phyloP scores from a whole-genome alignment of 1,284 basidiomycete species.

The Microbotryomycetes sp. region DNA sequence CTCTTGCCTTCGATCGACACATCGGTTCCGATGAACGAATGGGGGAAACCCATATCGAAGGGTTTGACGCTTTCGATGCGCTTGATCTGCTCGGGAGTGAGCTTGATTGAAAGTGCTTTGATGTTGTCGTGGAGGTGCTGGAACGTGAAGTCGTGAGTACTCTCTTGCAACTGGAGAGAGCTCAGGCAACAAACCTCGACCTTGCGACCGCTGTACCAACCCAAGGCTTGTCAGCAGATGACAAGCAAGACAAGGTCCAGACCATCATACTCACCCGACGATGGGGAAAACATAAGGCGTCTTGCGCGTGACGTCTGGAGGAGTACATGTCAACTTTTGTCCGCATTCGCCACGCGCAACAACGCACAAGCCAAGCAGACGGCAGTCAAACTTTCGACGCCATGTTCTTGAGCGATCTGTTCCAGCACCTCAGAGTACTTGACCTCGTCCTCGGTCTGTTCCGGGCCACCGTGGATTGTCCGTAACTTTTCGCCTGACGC shows the following conservation, averaged over 20 bases:
- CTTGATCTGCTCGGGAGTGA: slow-evolving; percentile 46
- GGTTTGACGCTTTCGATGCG: slow-evolving; percentile 35
- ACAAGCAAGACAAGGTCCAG: no score
- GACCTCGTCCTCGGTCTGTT: slow-evolving; percentile 40
- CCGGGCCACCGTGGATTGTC: slow-evolving; percentile 29
- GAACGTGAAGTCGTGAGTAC: slow-evolving; percentile 44
- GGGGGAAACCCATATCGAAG: slow-evolving; percentile 37
- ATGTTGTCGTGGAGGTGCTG: slow-evolving; percentile 49
- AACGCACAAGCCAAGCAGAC: neutral
- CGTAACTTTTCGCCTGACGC: slow-evolving; percentile 45
- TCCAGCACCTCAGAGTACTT: neutral
- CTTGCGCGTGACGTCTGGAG: neutral
- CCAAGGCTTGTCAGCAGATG: no score
- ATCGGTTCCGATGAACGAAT: slow-evolving; percentile 20
- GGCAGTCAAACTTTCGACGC: neutral
- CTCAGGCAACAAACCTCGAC: neutral
- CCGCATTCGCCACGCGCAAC: neutral
- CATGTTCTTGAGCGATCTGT: neutral
- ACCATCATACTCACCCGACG: neutral
- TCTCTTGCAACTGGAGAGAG: slow-evolving; percentile 36
- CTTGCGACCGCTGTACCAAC: neutral
- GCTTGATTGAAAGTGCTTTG: slow-evolving; percentile 46
- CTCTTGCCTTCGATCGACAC: slow-evolving; percentile 18
- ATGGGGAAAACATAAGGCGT: slow-evolving; percentile 1
- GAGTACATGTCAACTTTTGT: neutral